Base-by-base conservation (phyloP, 2,329 filamentous ascomycete species). In the Cladobotryum mycophilum region DNA sequence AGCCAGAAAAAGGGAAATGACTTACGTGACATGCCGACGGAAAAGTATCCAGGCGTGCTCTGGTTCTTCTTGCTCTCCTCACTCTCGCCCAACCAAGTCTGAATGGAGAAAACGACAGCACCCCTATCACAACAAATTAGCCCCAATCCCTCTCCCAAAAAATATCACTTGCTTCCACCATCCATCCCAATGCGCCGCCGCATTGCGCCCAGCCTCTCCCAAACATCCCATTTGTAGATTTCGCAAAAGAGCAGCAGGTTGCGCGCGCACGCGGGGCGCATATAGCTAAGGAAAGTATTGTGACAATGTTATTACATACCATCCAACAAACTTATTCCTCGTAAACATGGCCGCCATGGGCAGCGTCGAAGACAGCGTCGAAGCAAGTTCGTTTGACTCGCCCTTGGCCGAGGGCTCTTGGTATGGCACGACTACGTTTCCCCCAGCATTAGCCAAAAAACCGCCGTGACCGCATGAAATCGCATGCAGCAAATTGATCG, bases 281-380 rank as follows among this genome's bases (percentile, higher is more conserved):
- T n/a, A 5, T 34, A 38, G 36, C 35, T 25, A 12, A 15, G 17
- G 34, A 37, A 20, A 17, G 15, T 25, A 17, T 9, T 22, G 13
- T 3, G 25, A 66, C n/a, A n/a, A n/a, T n/a, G n/a, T n/a, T n/a
- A n/a, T n/a, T n/a, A n/a, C 74, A 54, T 69, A 82, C 80, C 82
- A 85, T 64, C 82, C 82, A 52, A 85, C 72, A 63, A 81, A 93
- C 79, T 88, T 87, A 73, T 95, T 96, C 59, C 90, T 81, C 61
- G 87, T 93, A 67, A 96, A 93, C 79, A 96, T 95, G 56, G 91
- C 91, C 52, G 89, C 90, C 92, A 96, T 96, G 53, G 92, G 92
- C 64, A 97, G 76, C 35, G 91, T 95, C 64, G 85, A 92, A 25
- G 79, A 74, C 49, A 85, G 64, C 25, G 77, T 89, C 70, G 86